phyloP scores from a whole-genome alignment of 805 yeast species.

The Yamadazyma insecticola region DNA sequence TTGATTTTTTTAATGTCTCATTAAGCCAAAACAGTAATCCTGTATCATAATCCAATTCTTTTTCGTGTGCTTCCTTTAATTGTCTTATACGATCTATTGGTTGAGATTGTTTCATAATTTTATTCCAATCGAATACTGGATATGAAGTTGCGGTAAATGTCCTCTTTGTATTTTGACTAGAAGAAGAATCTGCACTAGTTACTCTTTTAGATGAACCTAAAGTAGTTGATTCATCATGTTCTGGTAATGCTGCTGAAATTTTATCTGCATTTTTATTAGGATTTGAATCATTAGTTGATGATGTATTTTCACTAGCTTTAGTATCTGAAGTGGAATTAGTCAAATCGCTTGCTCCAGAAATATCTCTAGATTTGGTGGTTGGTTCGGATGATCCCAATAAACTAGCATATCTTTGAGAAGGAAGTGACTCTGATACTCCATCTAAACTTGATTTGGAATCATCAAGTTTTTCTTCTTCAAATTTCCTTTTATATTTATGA shows the following conservation, averaged over 20 bases:
- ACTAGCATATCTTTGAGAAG: conserved; percentile 21
- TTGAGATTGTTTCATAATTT: conserved; percentile 35
- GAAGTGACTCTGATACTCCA: conserved; percentile 1
- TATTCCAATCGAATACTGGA: conserved; percentile 39
- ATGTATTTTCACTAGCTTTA: too few relatives aligned
- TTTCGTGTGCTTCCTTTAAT: conserved; percentile 38
- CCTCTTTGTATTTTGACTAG: conserved; percentile 4
- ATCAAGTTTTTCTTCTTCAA: conserved; percentile 26
- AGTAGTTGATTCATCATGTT: too few relatives aligned
- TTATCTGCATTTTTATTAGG: too few relatives aligned
- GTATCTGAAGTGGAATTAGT: not conserved
- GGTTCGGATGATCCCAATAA: too few relatives aligned
- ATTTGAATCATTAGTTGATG: too few relatives aligned
- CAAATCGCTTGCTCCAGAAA: too few relatives aligned
- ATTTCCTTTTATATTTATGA: conserved; percentile 16
- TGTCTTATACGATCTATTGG: conserved; percentile 38
- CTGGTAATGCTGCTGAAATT: too few relatives aligned
- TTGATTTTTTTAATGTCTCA: conserved; percentile 38
- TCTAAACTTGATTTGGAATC: conserved; percentile 19
- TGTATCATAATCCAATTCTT: conserved; percentile 43
- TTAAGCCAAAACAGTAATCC: conserved; percentile 58
- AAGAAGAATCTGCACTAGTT: conserved; percentile 10
- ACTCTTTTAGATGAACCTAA: conserved; percentile 4
- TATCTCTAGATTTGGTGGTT: too few relatives aligned
- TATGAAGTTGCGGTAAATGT: conserved; percentile 16